A percentile compares a stretch with the other conserved stretches of the same genome.
Evolutionary conservation across 2,329 filamentous ascomycete genomes (phyloP).

Genomic region (Zelopaecilomyces penicillatus): DNA sequence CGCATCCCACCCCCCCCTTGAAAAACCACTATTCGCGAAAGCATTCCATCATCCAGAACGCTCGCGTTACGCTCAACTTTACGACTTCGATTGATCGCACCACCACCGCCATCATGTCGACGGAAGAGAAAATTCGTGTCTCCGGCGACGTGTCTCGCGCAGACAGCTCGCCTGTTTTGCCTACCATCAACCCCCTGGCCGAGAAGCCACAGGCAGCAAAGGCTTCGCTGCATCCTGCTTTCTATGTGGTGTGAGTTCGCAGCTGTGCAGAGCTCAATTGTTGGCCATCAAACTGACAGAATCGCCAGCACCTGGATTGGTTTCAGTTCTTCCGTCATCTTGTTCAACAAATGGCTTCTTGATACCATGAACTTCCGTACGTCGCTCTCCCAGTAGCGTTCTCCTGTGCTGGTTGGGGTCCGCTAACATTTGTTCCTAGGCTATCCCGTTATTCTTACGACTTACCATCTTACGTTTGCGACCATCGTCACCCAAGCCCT

Average conservation of each 20-base stretch:
- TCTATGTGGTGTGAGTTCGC: conserved; percentile 65
- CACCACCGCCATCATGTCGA: conserved; percentile 22
- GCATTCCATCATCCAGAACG: conserved; percentile 21
- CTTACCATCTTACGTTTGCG: conserved; percentile 91
- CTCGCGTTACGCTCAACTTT: conserved; percentile 17
- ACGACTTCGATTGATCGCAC: not conserved
- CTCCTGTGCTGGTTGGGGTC: conserved; percentile 1
- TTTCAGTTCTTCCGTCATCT: conserved; percentile 86
- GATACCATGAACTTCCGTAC: conserved; percentile 69
- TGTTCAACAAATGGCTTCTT: conserved; percentile 99
- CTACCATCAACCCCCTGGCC: conserved; percentile 67
- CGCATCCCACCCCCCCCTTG: conserved; percentile 17
- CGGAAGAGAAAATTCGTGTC: conserved; percentile 72
- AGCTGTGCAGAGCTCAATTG: not conserved
- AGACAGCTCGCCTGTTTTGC: conserved; percentile 57
- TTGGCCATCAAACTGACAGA: not conserved
- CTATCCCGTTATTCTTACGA: conserved; percentile 76
- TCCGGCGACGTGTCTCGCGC: conserved; percentile 66
- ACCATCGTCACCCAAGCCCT: conserved; percentile 91
- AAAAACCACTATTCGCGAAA: conserved; percentile 8
- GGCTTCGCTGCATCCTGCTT: conserved; percentile 63
- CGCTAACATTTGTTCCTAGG: conserved; percentile 31
- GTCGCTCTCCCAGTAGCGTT: conserved; percentile 10
- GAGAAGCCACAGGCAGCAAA: conserved; percentile 63
- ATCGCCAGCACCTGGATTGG: conserved; percentile 73